Base-by-base conservation (phyloP, 73 alveolate genomes). In the Blepharisma japonicum region DNA sequence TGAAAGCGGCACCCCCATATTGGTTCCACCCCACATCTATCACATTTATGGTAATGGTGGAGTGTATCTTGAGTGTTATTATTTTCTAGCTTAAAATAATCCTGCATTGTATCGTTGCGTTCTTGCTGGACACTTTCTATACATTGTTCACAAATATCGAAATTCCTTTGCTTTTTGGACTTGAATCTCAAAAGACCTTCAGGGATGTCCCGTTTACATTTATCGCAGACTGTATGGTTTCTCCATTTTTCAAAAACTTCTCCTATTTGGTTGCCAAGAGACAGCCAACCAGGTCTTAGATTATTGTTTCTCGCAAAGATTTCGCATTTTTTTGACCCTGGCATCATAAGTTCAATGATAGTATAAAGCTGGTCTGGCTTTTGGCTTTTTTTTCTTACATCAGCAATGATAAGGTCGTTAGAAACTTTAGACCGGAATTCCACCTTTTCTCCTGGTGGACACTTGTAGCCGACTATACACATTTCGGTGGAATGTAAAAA, bases 241-340 rank as follows among this genome's bases (percentile, higher is more conserved):
- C 68, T 81, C 96, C 97, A 92, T 46, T 88, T 86, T 45, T 87
- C 87, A 47, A 80, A 92, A 55, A 86, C 91, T 71, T 91, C 95
- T 18, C 98, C 98, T 1, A 92, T 54, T 56, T 92, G 83, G 67
- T 92, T 92, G 23, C 98, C 98, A 20, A 92, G 51, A 68, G 96
- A 84, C 32, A 90, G 72, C 97, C 98, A 92, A 7, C 98, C 98
- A 39, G 77, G 68, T 61, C 98, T 85, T 20, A 92, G 83, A 71
- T 92, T 92, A 70, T 92, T 84, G 79, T 92, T 92, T 79, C 98
- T 88, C 5, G 98, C 98, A 72, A 92, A 92, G 8, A 92, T 67
- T 85, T 92, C 98, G 5, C 91, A 71, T 83, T 91, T 92, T 71
- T 88, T 87, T 38, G 96, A 85, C 8, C 91, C 90, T 14, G 98